phyloP scores from a whole-genome alignment of 495 filamentous ascomycete genomes.

The Talaromyces wortmannii region DNA sequence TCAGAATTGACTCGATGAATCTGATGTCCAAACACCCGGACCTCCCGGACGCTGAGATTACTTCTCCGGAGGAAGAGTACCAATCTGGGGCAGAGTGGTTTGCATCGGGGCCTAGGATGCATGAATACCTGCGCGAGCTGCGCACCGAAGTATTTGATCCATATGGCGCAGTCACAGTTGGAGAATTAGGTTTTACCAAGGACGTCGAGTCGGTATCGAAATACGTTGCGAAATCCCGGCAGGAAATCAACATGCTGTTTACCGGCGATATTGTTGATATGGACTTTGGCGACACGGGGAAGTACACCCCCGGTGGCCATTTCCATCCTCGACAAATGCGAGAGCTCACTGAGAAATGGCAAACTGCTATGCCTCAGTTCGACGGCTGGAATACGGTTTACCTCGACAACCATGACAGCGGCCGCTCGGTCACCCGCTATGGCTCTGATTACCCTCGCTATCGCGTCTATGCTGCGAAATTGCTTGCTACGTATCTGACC shows the following conservation, averaged over 20 bases:
- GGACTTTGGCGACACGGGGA: conserved; percentile 23
- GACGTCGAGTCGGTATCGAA: conserved; percentile 30
- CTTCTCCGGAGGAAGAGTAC: conserved; percentile 18
- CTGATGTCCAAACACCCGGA: conserved; percentile 29
- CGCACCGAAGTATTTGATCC: conserved; percentile 40
- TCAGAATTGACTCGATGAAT: conserved; percentile 44
- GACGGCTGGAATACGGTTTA: conserved; percentile 39
- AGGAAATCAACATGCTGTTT: conserved; percentile 39
- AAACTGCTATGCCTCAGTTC: conserved; percentile 30
- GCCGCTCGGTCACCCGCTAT: conserved; percentile 47
- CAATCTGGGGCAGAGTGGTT: conserved; percentile 33
- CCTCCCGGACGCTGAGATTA: conserved; percentile 20
- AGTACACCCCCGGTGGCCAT: conserved; percentile 25
- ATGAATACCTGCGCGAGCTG: conserved; percentile 39
- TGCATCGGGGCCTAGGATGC: conserved; percentile 42
- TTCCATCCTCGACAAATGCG: conserved; percentile 23
- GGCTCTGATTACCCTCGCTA: conserved; percentile 26
- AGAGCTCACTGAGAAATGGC: conserved; percentile 17
- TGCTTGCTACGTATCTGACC: conserved; percentile 44
- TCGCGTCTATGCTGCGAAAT: conserved; percentile 40
- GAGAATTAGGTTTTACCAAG: conserved; percentile 51
- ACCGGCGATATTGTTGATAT: conserved; percentile 36
- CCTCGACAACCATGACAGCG: conserved; percentile 55
- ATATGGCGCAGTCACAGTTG: conserved; percentile 56
- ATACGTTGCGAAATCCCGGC: conserved; percentile 36